Evolutionary conservation across 176 grass and related monocot species (phyloP).

Genomic region (Aegilops umbellulata): DNA sequence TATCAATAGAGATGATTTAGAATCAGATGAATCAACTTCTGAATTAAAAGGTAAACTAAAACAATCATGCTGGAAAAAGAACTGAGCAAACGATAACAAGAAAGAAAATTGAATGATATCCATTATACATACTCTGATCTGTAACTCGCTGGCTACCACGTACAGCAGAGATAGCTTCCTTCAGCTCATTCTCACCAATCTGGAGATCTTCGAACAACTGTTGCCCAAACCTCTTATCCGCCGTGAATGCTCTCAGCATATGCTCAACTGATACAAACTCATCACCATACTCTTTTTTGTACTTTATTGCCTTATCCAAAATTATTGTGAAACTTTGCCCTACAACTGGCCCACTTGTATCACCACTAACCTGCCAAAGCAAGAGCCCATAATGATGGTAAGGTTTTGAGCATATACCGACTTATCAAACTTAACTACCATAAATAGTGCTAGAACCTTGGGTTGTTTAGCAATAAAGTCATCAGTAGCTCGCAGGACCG

Average conservation of each 20-base stretch:
- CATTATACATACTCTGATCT: slow-evolving; percentile 79
- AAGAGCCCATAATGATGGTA: slow-evolving; percentile 13
- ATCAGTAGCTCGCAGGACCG: slow-evolving; percentile 70
- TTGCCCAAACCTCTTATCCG: slow-evolving; percentile 91
- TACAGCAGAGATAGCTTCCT: slow-evolving; percentile 69
- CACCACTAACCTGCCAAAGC: slow-evolving; percentile 63
- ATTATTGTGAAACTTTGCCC: slow-evolving; percentile 73
- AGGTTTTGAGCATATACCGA: neutral
- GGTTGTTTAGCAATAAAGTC: slow-evolving; percentile 79
- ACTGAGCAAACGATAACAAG: neutral
- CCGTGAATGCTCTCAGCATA: slow-evolving; percentile 63
- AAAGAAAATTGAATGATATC: neutral
- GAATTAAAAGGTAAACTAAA: neutral
- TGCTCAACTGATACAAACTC: slow-evolving; percentile 95
- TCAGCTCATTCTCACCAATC: slow-evolving; percentile 62
- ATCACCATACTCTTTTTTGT: slow-evolving; percentile 81
- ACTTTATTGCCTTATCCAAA: slow-evolving; percentile 71
- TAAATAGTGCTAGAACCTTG: slow-evolving; percentile 42
- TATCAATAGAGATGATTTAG: neutral
- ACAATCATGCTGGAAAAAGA: neutral
- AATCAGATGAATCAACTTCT: neutral
- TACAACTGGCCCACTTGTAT: slow-evolving; percentile 69
- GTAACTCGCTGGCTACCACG: slow-evolving; percentile 91
- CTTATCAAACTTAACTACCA: neutral
- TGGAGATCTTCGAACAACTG: slow-evolving; percentile 79